These are phyloP conservation scores for Pythium plurisporium DNA, from an alignment of 352 stramenopile genomes.

Conservation along the genomic window DNA sequence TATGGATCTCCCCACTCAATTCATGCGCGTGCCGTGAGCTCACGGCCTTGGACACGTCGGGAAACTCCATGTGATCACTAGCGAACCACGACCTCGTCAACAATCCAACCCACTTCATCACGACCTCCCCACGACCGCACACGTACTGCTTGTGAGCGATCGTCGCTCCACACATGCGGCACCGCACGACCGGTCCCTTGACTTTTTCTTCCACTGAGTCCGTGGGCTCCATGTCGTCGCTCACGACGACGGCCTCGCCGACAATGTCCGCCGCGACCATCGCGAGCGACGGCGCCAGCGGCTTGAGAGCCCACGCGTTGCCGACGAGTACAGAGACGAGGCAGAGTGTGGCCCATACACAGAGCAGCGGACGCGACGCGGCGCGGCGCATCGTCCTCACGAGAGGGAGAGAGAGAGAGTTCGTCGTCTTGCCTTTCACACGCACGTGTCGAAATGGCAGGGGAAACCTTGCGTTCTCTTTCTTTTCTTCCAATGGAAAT, in stretches of 20 bases:
- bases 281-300: conserved; percentile 2
- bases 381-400: neutral
- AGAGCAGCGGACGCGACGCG: too few species aligned
- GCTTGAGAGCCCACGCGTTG: too few species aligned
- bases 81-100: too few species aligned
- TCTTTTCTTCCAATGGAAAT: neutral
- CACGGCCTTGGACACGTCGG: conserved; percentile 74
- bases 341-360: too few species aligned
- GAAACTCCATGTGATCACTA: conserved; percentile 69
- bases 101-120: neutral
- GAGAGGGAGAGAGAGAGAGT: neutral
- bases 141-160: conserved; percentile 63
- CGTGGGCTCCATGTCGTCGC: conserved; percentile 13
- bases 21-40: conserved; percentile 31
- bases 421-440: neutral
- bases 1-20: conserved; percentile 64
- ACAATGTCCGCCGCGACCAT: conserved; percentile 20
- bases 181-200: conserved; percentile 50
- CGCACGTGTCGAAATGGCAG: neutral
- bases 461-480: neutral
- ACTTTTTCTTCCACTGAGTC: too few species aligned
- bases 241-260: conserved; percentile 11
- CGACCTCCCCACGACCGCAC: neutral
- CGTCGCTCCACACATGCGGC: conserved; percentile 68
- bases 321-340: neutral